Evolutionary conservation across 1,139 yeast genomes (phyloP).

Genomic region (Geotrichum reessii): DNA sequence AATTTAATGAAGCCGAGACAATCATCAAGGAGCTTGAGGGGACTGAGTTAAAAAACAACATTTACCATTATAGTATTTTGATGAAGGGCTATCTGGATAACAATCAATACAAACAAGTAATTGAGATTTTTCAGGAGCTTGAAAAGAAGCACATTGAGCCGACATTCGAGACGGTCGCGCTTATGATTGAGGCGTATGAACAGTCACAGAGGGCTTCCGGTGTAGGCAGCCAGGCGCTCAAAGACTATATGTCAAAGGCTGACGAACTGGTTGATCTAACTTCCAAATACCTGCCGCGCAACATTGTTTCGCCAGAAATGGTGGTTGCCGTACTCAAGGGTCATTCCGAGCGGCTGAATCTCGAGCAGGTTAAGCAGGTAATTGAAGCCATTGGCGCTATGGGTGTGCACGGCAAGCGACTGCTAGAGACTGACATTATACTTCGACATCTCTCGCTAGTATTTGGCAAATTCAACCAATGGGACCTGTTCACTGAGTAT

Average conservation of each 20-base stretch:
- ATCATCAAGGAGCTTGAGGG: constrained; percentile 23
- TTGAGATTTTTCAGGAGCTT: constrained; percentile 23
- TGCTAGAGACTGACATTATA: constrained; percentile 2
- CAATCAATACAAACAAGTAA: constrained; percentile 18
- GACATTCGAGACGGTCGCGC: constrained; percentile 25
- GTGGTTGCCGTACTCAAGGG: constrained; percentile 17
- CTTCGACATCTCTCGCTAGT: constrained; percentile 11
- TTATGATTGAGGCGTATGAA: constrained; percentile 12
- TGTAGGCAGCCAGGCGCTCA: not conserved
- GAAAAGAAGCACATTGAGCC: constrained; percentile 22
- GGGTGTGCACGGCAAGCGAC: not conserved
- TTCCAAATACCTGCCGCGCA: constrained; percentile 26
- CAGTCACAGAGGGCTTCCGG: constrained; percentile 9
- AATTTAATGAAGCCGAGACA: constrained; percentile 22
- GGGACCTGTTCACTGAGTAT: constrained; percentile 16
- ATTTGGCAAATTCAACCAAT: constrained; percentile 12
- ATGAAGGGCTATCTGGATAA: constrained; percentile 23
- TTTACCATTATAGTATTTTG: constrained; percentile 30
- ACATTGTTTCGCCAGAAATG: constrained; percentile 25
- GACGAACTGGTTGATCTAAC: constrained; percentile 25
- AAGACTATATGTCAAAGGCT: not conserved
- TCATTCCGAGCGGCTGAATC: not conserved
- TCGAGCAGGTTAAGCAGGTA: constrained; percentile 5
- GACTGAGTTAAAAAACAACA: constrained; percentile 19
- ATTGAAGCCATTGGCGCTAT: not conserved